Evolutionary conservation across 805 yeast genomes (phyloP).

Genomic region (Lipomyces yamanashiensis): DNA sequence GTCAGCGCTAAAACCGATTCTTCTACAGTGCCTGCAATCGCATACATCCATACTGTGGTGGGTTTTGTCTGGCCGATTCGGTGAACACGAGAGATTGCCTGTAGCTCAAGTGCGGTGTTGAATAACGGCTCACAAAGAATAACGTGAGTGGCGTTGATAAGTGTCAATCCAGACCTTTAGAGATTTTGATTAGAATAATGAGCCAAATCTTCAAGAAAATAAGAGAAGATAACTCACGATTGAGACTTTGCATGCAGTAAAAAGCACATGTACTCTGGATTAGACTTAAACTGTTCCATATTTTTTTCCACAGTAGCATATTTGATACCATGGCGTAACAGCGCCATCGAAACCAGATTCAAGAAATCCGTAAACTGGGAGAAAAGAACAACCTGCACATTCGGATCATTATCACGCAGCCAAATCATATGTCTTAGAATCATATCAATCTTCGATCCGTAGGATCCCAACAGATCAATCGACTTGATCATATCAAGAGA

Average conservation of each 20-base stretch:
- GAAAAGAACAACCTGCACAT: constrained; percentile 80
- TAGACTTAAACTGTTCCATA: constrained; percentile 32
- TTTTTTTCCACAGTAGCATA: constrained; percentile 58
- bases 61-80: constrained; percentile 84
- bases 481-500: constrained; percentile 47
- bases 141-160: constrained; percentile 91
- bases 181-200: neutral
- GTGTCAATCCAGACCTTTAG: constrained; percentile 71
- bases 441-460: constrained; percentile 87
- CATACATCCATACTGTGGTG: constrained; percentile 92
- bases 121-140: constrained; percentile 91
- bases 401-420: constrained; percentile 59
- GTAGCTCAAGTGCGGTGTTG: constrained; percentile 83
- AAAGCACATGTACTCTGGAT: constrained; percentile 75
- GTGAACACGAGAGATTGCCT: constrained; percentile 90
- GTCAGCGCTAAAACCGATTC: constrained; percentile 79
- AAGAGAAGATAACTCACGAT: constrained; percentile 52
- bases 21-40: constrained; percentile 82
- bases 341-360: constrained; percentile 65
- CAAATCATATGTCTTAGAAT: constrained; percentile 73
- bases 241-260: constrained; percentile 82
- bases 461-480: constrained; percentile 53
- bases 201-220: neutral
- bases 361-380: constrained; percentile 88
- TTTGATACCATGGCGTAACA: constrained; percentile 60